Evolutionary conservation across 495 filamentous ascomycete genomes (phyloP).

Genomic region (Tuber melanosporum): DNA sequence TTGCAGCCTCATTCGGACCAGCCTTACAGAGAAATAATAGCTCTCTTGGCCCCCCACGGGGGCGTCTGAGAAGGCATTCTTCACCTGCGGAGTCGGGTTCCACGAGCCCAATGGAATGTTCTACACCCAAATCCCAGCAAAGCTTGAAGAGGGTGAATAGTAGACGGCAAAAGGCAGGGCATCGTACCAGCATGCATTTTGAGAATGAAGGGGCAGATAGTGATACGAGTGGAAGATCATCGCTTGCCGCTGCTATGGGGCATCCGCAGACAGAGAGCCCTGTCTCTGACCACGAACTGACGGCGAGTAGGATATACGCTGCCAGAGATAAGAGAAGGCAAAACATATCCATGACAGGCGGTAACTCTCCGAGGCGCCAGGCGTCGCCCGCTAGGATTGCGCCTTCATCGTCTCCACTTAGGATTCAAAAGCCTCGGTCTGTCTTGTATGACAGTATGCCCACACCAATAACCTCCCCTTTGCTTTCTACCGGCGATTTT

Average conservation of each 20-base stretch:
- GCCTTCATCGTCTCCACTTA: conserved; percentile 75
- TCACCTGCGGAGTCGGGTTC: conserved; percentile 67
- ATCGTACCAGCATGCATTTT: conserved; percentile 41
- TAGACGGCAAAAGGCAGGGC: conserved; percentile 21
- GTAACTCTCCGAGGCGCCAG: conserved; percentile 68
- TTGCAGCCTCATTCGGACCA: conserved; percentile 39
- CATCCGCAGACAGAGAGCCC: conserved; percentile 76
- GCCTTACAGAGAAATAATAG: conserved; percentile 30
- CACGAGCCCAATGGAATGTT: conserved; percentile 83
- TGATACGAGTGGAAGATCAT: conserved; percentile 79
- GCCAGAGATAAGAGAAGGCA: conserved; percentile 71
- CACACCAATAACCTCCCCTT: conserved; percentile 84
- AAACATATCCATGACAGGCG: conserved; percentile 48
- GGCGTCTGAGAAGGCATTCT: conserved; percentile 48
- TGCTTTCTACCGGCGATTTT: conserved; percentile 72
- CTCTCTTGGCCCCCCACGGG: conserved; percentile 26
- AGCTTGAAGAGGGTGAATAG: conserved; percentile 50
- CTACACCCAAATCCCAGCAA: conserved; percentile 80
- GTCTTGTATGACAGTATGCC: conserved; percentile 68
- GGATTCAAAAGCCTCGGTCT: conserved; percentile 73
- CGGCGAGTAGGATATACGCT: conserved; percentile 49
- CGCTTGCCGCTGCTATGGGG: conserved; percentile 60
- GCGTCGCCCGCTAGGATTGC: conserved; percentile 68
- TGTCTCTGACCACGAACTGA: conserved; percentile 72
- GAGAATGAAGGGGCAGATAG: conserved; percentile 53